A percentile compares a stretch with the other conserved stretches of the same genome.
Conservation (phyloP, 495 filamentous ascomycete species). For the Choiromyces venosus region DNA sequence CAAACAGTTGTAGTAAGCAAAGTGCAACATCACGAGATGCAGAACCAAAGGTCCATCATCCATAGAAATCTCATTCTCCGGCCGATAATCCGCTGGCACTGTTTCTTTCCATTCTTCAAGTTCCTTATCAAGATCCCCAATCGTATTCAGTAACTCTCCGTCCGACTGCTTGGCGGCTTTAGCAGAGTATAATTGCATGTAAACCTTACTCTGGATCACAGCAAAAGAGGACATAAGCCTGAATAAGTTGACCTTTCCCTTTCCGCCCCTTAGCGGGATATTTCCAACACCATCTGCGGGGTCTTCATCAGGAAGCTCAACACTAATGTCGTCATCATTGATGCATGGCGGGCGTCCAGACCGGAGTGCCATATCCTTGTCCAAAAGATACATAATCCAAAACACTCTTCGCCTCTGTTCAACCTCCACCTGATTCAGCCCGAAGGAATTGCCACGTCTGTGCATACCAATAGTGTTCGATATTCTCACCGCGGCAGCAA, state of each 20-base stretch:
- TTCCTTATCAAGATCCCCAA: slow-evolving; percentile 88
- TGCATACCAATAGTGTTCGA: slow-evolving; percentile 94
- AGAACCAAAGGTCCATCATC: slow-evolving; percentile 79
- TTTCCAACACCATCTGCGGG: slow-evolving; percentile 88
- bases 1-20: slow-evolving; percentile 95
- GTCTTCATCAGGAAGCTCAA: slow-evolving; percentile 86
- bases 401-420: slow-evolving; percentile 96
- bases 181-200: slow-evolving; percentile 87
- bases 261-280: slow-evolving; percentile 83
- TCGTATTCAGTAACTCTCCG: slow-evolving; percentile 89
- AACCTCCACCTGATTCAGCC: slow-evolving; percentile 80
- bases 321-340: slow-evolving; percentile 98
- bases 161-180: slow-evolving; percentile 88
- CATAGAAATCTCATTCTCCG: slow-evolving; percentile 89
- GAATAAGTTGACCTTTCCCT: slow-evolving; percentile 89
- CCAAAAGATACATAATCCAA: slow-evolving; percentile 94
- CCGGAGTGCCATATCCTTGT: slow-evolving; percentile 91
- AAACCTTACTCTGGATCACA: slow-evolving; percentile 86
- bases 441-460: slow-evolving; percentile 84
- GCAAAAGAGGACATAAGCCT: slow-evolving; percentile 84
- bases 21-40: slow-evolving; percentile 87
- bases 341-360: slow-evolving; percentile 89
- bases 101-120: slow-evolving; percentile 94
- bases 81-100: slow-evolving; percentile 88
- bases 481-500: slow-evolving; percentile 85